Percentiles rank a stretch among this genome's conserved stretches.
These are phyloP conservation scores for Pilatotrama ljubarskyi DNA, from an alignment of 768 basidiomycete genomes.

Conservation along the genomic window DNA sequence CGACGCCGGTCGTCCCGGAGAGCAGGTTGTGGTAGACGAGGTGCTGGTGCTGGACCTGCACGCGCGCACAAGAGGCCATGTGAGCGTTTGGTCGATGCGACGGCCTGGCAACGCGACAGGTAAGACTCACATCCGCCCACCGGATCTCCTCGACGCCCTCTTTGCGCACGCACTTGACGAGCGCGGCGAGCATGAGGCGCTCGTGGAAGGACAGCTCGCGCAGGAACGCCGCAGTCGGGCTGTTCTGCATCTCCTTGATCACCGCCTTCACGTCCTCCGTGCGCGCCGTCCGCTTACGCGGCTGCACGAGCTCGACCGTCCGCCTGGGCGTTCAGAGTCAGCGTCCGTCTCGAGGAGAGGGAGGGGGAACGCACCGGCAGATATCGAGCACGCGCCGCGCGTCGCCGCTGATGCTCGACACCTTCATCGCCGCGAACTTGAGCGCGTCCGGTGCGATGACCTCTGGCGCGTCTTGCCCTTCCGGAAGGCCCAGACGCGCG, in stretches of 20 bases:
- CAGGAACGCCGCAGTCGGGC: slow-evolving; percentile 83
- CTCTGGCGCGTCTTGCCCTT: slow-evolving; percentile 47
- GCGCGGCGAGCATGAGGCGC: slow-evolving; percentile 79
- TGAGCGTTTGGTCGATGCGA: too few species aligned
- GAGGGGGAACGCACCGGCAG: slow-evolving; percentile 58
- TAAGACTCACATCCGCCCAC: slow-evolving; percentile 68
- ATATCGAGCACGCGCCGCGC: slow-evolving; percentile 92
- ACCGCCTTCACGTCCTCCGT: slow-evolving; percentile 77
- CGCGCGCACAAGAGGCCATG: too few species aligned
- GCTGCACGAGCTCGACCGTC: slow-evolving; percentile 76
- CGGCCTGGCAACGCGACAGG: too few species aligned
- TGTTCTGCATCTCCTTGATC: slow-evolving; percentile 85
- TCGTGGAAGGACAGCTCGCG: slow-evolving; percentile 86
- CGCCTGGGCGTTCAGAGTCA: too few species aligned
- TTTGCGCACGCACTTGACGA: slow-evolving; percentile 78
- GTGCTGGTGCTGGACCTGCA: slow-evolving; percentile 75
- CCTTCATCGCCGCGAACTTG: slow-evolving; percentile 80
- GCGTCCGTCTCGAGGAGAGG: too few species aligned
- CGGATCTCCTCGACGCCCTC: slow-evolving; percentile 87
- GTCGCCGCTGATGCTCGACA: slow-evolving; percentile 85
- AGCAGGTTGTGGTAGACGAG: slow-evolving; percentile 67
- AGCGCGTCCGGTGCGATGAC: slow-evolving; percentile 73
- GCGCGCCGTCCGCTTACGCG: slow-evolving; percentile 51
- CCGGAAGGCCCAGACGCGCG: slow-evolving; percentile 51
- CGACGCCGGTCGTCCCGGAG: slow-evolving; percentile 24